Percentiles rank a stretch among this genome's conserved stretches.
Evolutionary conservation across 495 filamentous ascomycete species (phyloP).

Genomic region (Lepidopterella palustris): DNA sequence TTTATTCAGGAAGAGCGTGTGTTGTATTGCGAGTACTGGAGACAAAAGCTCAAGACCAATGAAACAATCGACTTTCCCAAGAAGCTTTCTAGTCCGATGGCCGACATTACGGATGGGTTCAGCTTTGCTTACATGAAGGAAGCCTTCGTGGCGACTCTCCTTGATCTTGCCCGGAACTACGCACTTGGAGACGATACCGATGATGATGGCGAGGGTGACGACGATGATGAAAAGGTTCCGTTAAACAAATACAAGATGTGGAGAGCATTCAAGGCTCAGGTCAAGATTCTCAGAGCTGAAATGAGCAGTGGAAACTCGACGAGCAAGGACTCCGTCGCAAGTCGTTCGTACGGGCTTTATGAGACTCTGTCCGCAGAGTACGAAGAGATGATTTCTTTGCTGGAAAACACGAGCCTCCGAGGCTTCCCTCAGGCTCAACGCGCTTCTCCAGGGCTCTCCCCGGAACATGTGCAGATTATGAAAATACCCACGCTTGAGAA

Average conservation of each 20-base stretch:
- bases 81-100: constrained; percentile 47
- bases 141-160: constrained; percentile 53
- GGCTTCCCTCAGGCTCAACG: constrained; percentile 6
- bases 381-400: constrained; percentile 19
- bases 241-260: constrained; percentile 46
- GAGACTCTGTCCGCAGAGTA: constrained; percentile 13
- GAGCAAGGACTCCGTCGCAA: neutral
- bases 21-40: constrained; percentile 43
- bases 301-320: constrained; percentile 38
- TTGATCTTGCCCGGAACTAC: constrained; percentile 40
- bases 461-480: neutral
- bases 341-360: constrained; percentile 2
- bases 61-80: constrained; percentile 51
- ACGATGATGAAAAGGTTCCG: constrained; percentile 31
- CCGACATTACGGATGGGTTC: constrained; percentile 53
- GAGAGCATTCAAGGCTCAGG: constrained; percentile 52
- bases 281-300: constrained; percentile 48
- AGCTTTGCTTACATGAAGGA: constrained; percentile 64
- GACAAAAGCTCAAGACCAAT: constrained; percentile 47
- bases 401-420: constrained; percentile 20
- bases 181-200: constrained; percentile 25
- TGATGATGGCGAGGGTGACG: constrained; percentile 28
- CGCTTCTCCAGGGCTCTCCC: constrained; percentile 9
- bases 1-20: constrained; percentile 41
- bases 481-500: neutral